phyloP scores from a whole-genome alignment of 352 stramenopile species.

The Globisporangium splendens region DNA sequence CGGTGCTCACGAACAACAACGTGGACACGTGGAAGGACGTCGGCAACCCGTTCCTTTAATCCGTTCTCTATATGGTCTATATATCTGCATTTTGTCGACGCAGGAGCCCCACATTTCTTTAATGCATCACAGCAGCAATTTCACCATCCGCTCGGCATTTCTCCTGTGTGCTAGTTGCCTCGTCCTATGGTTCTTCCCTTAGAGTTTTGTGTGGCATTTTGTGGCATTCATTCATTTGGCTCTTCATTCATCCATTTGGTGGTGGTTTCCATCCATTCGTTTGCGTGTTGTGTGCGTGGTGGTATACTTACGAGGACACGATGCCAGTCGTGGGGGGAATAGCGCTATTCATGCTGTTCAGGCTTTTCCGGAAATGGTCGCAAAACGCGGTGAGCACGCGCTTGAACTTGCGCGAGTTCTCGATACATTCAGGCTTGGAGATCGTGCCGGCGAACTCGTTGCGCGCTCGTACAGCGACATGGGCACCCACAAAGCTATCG shows the following conservation, averaged over 20 bases:
- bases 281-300: not conserved
- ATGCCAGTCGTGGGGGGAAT: slow-evolving; percentile 8
- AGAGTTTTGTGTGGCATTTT: no score
- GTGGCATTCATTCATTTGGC: not conserved
- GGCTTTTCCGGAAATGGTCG: slow-evolving; percentile 68
- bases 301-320: slow-evolving; percentile 13
- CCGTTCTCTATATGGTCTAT: no score
- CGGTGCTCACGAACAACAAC: slow-evolving; percentile 55
- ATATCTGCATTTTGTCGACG: not conserved
- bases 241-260: slow-evolving; percentile 3
- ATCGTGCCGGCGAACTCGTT: slow-evolving; percentile 60
- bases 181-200: no score
- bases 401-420: slow-evolving; percentile 81
- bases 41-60: slow-evolving; percentile 67
- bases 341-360: slow-evolving; percentile 12
- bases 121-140: no score
- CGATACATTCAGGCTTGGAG: slow-evolving; percentile 50
- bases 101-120: not conserved
- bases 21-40: slow-evolving; percentile 60
- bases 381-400: slow-evolving; percentile 73
- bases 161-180: no score
- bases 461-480: slow-evolving; percentile 48
- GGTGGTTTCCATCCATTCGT: not conserved
- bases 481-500: slow-evolving; percentile 54
- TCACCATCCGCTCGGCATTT: no score